Evolutionary conservation across 2,329 filamentous ascomycete species (phyloP).

Genomic region (Plenodomus biglobosus): DNA sequence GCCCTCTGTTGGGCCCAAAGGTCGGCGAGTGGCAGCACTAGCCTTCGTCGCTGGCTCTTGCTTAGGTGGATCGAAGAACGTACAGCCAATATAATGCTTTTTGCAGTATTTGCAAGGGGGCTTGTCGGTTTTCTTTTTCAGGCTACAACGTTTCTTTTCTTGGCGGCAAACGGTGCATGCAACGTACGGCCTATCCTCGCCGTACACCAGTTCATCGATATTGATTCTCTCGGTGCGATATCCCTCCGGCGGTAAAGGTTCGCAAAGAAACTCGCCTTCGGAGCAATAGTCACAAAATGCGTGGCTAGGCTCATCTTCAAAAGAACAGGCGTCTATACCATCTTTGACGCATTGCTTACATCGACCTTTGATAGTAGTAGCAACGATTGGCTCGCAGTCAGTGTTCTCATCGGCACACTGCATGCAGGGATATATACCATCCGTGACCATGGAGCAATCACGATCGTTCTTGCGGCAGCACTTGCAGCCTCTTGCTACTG

Average conservation of each 20-base stretch:
- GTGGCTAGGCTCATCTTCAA: constrained; percentile 18
- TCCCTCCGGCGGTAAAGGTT: constrained; percentile 14
- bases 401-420: constrained; percentile 18
- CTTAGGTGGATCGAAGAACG: constrained; percentile 28
- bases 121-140: constrained; percentile 29
- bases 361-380: constrained; percentile 31
- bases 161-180: constrained; percentile 35
- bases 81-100: constrained; percentile 30
- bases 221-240: constrained; percentile 21
- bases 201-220: constrained; percentile 24
- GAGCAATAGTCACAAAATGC: constrained; percentile 25
- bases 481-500: constrained; percentile 39
- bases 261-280: constrained; percentile 14
- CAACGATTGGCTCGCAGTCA: constrained; percentile 39
- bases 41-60: constrained; percentile 10
- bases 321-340: constrained; percentile 21
- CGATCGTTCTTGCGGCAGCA: constrained; percentile 30
- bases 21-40: background rate
- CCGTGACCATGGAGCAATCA: constrained; percentile 32
- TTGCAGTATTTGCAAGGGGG: constrained; percentile 40
- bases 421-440: constrained; percentile 30
- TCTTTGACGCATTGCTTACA: constrained; percentile 35
- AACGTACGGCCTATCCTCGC: constrained; percentile 15
- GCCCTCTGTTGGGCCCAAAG: background rate
- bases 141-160: constrained; percentile 34